Percentiles rank a stretch among this genome's conserved stretches.
Evolutionary conservation across 2,329 filamentous ascomycete genomes (phyloP).

Genomic region (Aspergillus pseudonomiae): DNA sequence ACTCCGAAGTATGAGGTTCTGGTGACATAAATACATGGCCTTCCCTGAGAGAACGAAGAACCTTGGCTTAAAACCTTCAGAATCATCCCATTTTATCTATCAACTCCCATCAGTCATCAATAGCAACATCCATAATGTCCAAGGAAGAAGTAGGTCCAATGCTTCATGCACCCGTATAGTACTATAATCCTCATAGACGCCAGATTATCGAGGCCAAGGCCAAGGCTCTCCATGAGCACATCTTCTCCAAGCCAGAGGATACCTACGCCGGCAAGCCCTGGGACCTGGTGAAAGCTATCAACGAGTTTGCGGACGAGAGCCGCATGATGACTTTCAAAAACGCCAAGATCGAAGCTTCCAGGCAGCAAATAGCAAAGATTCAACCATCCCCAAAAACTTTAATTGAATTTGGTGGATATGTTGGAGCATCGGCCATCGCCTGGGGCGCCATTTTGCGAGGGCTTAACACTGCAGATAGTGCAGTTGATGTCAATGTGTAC

Average conservation of each 20-base stretch:
- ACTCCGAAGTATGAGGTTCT: not conserved
- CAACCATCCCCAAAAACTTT: constrained; percentile 33
- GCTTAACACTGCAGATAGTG: constrained; percentile 25
- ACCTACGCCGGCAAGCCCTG: constrained; percentile 29
- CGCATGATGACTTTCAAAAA: constrained; percentile 39
- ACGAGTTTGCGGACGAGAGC: constrained; percentile 32
- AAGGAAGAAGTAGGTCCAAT: not conserved
- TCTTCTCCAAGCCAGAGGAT: constrained; percentile 22
- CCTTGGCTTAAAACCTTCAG: too few species aligned
- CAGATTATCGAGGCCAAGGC: constrained; percentile 14
- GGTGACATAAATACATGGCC: not conserved
- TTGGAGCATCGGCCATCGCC: constrained; percentile 41
- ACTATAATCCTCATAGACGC: not conserved
- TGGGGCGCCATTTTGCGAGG: constrained; percentile 31
- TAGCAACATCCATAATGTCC: not conserved
- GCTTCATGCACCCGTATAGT: not conserved
- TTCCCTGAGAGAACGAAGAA: not conserved
- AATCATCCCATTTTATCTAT: too few species aligned
- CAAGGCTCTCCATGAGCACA: constrained; percentile 21
- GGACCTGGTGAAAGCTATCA: constrained; percentile 34
- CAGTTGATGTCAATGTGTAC: constrained; percentile 29
- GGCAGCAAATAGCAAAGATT: constrained; percentile 24
- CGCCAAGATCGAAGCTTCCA: constrained; percentile 31
- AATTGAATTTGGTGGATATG: constrained; percentile 42
- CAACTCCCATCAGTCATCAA: not conserved